Evolutionary conservation across 2,329 filamentous ascomycete genomes (phyloP), one percentile per base, ranked within the genome.

Genomic region (Rugonectria rugulosa): DNA sequence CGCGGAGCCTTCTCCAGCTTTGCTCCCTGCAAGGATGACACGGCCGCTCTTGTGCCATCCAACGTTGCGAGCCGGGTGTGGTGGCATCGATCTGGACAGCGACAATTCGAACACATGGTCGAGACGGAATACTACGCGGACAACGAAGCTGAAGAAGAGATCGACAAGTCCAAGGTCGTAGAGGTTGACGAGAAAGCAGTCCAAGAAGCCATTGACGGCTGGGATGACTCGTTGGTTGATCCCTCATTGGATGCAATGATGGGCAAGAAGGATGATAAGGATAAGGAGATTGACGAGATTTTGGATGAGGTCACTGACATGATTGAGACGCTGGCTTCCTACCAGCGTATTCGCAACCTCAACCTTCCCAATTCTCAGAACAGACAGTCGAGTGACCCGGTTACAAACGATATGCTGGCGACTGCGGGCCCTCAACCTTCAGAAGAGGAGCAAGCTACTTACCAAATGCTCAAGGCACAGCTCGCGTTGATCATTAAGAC

Each of bases 1-100:
- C 83, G 89, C 24, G 86, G 88, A 50, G 90, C 88, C 2, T 94
- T 92, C 71, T 92, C 89, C 1, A 90, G 88, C 67, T 94, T 93
- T 70, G 90, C 90, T 6, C 90, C 90, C 0, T 86, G 83, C 46
- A 88, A 85, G 64, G 90, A 94, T 70, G 87, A 93, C 68, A 82
- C 88, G 3, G 84, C 82, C 11, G 88, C 90, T 6, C 79, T 92
- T 53, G 79, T 92, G 3, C 85, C 90, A 0, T 85, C 87, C 2
- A 84, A 85, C 27, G 80, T 86, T 44, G 84, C 90, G 56, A 85
- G 86, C 47, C 84, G 85, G 65, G 75, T 93, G 43, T 93, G 90
- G 89, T 94, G 90, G 89, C 86, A 91, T 68, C 85, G 85, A 58
- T 77, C 83, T 46, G 90, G 90, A 23, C 82, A 85, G 63, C 84